Base-by-base conservation (phyloP, 2,329 filamentous ascomycete species). In the Beauveria caledonica region DNA sequence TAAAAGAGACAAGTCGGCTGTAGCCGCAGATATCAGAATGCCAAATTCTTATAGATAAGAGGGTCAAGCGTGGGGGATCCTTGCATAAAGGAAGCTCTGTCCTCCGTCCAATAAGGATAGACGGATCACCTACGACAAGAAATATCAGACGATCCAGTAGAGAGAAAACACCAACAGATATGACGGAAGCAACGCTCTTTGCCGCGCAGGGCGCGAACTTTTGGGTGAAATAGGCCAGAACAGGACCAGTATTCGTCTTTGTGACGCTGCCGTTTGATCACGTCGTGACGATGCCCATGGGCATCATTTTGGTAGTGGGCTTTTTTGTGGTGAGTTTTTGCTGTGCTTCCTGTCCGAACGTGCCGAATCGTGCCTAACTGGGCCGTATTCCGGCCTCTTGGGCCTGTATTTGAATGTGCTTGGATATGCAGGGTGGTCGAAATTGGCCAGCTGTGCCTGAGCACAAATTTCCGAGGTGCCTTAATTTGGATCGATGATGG, bases 231-330 rank as follows among this genome's bases (percentile, higher is more conserved):
- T 77, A 15, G 81, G 80, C 6, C 72, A 72, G 25, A 72, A 73
- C 56, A 84, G n/a, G n/a, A n/a, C n/a, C n/a, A 0, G 79, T 77
- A 3, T 79, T 80, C 61, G 76, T 76, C 3, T 82, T 82, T 64
- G 79, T 82, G 1, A 74, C 73, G 2, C 70, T 80, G 3, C 77
- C 74, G 1, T 73, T 81, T 9, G 80, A 83, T 60, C 80, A 83
- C 70, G 78, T 81, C 46, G 75, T 83, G 17, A 79, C 80, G n/a
- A 79, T 76, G 58, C 77, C 78, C 77, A 81, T 83, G 67, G 76
- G 63, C 2, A 75, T 81, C 64, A 78, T 83, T 33, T 80, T 80
- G 0, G 73, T 77, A 80, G 80, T 3, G 74, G 69, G 0, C 46
- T 81, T 1, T 81, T 83, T 62, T 55, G 39, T 45, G 40, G 39